Evolutionary conservation across 352 stramenopile genomes (phyloP), one percentile per base, ranked within the genome.

Genomic region (Aphanomyces stellatus): DNA sequence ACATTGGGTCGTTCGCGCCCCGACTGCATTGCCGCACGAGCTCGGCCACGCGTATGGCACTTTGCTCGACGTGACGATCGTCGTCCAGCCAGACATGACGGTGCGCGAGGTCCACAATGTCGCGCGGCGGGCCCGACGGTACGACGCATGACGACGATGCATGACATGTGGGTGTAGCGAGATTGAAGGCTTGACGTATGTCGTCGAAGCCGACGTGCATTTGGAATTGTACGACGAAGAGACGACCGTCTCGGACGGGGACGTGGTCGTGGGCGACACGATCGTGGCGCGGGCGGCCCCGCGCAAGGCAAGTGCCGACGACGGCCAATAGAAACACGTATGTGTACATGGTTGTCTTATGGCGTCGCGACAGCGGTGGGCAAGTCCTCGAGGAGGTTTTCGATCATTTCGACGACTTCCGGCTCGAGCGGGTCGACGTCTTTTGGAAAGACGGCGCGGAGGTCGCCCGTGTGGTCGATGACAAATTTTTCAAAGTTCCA

Each of bases 401-500:
- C 78, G 64, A 91, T 88, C 40, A 79, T 80, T 41, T 77, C 73
- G 30, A 88, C 62, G 40, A 91, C 79, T 48, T 88, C 72, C 1
- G 74, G 70, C 57, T 76, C 69, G 17, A 89, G 67, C 25, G 80
- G 82, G n/a, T 88, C 79, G 24, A 81, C 88, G 70, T 89, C 80
- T 31, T 87, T 80, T 28, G 82, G 82, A 51, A 88, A 91, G 56
- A 91, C 82, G 1, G 82, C 82, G 34, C 72, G 65, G 62, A 91
- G 66, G 42, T 88, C 76, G 51, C 82, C 82, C 30, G 73, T 65
- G 27, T 82, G 67, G 43, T 91, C 80, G 43, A 91, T 68, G 41
- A 91, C 42, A 67, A 91, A 91, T 71, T 91, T 91, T 80, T 91
- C 82, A 70, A 91, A 91, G 46, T 91, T 91, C 82, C 82, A 87